phyloP scores from a whole-genome alignment of 176 grass and related monocot genomes.

The Carex cristatella region DNA sequence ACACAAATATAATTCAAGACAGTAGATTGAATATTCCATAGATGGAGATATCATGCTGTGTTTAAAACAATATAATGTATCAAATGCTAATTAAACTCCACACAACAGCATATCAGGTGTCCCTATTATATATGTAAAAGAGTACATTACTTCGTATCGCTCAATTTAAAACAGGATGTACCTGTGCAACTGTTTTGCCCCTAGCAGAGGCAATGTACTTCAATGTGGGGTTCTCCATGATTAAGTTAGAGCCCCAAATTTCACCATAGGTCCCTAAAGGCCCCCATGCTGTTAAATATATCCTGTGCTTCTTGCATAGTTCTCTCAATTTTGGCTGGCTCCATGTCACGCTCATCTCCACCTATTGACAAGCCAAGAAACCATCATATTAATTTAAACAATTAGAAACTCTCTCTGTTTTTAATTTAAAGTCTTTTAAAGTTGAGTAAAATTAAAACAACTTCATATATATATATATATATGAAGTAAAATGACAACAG shows the following conservation, averaged over 20 bases:
- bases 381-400: not conserved
- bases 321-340: conserved; percentile 56
- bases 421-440: not conserved
- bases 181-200: conserved; percentile 64
- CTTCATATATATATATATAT: not conserved
- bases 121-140: not conserved
- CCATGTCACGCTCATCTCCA: conserved; percentile 68
- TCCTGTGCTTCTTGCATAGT: conserved; percentile 31
- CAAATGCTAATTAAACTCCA: not conserved
- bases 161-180: not conserved
- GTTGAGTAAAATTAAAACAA: not conserved
- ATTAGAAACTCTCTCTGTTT: not conserved
- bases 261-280: conserved; percentile 40
- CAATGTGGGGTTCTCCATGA: conserved; percentile 52
- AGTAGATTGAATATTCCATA: not conserved
- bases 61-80: not conserved
- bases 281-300: conserved; percentile 49
- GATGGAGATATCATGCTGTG: not conserved
- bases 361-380: conserved; percentile 12
- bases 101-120: not conserved
- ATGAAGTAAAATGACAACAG: not conserved
- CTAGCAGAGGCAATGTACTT: conserved; percentile 28
- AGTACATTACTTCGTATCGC: not conserved
- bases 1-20: too few species aligned
- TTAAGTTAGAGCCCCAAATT: conserved; percentile 38